phyloP scores from a whole-genome alignment of 306 rosid species.

The Prunus davidiana region DNA sequence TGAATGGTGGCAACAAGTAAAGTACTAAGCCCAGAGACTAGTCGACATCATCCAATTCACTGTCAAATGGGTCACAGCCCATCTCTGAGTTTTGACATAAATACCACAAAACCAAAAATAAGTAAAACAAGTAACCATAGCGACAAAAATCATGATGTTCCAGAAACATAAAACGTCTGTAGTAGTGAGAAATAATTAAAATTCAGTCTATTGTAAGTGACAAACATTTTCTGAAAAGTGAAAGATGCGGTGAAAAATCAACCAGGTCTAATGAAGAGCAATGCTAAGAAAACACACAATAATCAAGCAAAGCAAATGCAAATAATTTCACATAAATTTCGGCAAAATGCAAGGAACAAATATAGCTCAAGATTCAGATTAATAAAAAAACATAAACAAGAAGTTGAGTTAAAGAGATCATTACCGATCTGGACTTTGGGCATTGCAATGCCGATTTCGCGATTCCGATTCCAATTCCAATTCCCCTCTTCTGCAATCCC shows the following conservation, averaged over 20 bases:
- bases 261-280: not conserved
- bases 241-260: too few species aligned
- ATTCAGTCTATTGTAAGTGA: not conserved
- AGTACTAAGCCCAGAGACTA: conserved; percentile 63
- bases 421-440: not conserved
- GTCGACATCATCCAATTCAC: conserved; percentile 31
- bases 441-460: not conserved
- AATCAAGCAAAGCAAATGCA: not conserved
- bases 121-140: not conserved
- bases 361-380: not conserved
- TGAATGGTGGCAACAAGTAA: conserved; percentile 80
- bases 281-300: not conserved
- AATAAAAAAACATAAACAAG: not conserved
- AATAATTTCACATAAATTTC: not conserved
- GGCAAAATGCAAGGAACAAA: not conserved
- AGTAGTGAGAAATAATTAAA: not conserved
- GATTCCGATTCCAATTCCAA: not conserved
- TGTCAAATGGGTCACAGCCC: conserved; percentile 30
- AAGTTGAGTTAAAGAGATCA: not conserved
- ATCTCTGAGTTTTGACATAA: conserved; percentile 16
- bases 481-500: not conserved
- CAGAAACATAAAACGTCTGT: not conserved
- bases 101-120: not conserved
- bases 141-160: not conserved
- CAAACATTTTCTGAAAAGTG: not conserved